Conservation (phyloP, 805 yeast genomes). For the Zygotorulaspora sp. region DNA sequence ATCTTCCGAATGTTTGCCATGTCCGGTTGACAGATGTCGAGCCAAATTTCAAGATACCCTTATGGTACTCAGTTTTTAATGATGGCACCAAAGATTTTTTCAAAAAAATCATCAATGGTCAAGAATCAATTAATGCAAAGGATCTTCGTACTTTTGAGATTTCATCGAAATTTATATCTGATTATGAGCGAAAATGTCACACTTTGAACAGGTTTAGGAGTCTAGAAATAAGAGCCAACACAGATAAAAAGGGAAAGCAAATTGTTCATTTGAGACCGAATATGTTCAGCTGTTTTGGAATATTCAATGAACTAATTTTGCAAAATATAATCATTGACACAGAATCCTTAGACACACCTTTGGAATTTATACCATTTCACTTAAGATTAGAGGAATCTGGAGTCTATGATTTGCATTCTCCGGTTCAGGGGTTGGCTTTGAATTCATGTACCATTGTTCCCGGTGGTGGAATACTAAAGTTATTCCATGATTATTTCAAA, state of each 20-base stretch:
- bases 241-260: slow-evolving; percentile 14
- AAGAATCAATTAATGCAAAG: slow-evolving; percentile 30
- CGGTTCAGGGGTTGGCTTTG: slow-evolving; percentile 34
- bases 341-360: slow-evolving; percentile 34
- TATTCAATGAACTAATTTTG: slow-evolving; percentile 42
- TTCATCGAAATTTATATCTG: slow-evolving; percentile 25
- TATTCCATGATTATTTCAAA: slow-evolving; percentile 39
- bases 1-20: slow-evolving; percentile 44
- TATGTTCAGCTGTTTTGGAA: slow-evolving; percentile 43
- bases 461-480: slow-evolving; percentile 36
- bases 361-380: slow-evolving; percentile 33
- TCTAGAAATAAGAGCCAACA: slow-evolving; percentile 23
- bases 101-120: slow-evolving; percentile 32
- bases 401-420: slow-evolving; percentile 33
- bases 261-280: slow-evolving; percentile 37
- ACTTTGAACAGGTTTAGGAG: slow-evolving; percentile 29
- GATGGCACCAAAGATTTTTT: slow-evolving; percentile 34
- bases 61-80: slow-evolving; percentile 37
- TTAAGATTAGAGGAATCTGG: slow-evolving; percentile 22
- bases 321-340: slow-evolving; percentile 48
- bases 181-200: slow-evolving; percentile 29
- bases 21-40: slow-evolving; percentile 44
- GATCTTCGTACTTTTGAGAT: slow-evolving; percentile 32
- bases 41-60: slow-evolving; percentile 50
- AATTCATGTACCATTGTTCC: slow-evolving; percentile 36